Conservation (phyloP, 2,329 filamentous ascomycete genomes). For the Tolypocladium tropicale region DNA sequence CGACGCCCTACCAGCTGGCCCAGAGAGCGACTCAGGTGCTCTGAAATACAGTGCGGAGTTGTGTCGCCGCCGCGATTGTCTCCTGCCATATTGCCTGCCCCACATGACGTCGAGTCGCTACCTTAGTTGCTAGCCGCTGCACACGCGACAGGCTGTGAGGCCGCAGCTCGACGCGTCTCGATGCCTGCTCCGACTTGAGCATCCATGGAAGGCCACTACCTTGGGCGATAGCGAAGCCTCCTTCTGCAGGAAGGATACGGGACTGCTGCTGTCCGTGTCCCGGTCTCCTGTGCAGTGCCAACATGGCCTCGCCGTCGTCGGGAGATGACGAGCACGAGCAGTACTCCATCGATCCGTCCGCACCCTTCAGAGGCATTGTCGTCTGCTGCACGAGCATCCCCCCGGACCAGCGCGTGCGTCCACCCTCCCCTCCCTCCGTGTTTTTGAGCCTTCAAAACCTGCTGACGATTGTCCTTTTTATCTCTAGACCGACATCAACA, state of each 20-base stretch:
- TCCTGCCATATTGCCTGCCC: background rate
- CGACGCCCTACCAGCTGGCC: no score
- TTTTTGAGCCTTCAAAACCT: background rate
- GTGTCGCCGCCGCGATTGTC: no score
- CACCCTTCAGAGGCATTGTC: constrained; percentile 60
- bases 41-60: no score
- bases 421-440: background rate
- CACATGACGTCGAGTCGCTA: background rate
- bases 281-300: background rate
- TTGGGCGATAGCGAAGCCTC: background rate
- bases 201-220: background rate
- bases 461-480: background rate
- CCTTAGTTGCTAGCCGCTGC: background rate
- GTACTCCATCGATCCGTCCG: constrained; percentile 41
- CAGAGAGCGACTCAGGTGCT: no score
- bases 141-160: background rate
- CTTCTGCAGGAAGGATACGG: background rate
- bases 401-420: constrained; percentile 63
- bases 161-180: background rate
- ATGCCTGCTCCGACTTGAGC: background rate
- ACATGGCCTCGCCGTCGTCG: constrained; percentile 17
- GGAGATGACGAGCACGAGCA: constrained; percentile 16
- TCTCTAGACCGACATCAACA: constrained; percentile 42
- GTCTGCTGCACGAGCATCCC: constrained; percentile 83
- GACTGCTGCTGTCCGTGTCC: background rate